Evolutionary conservation across 176 grass and related monocot genomes (phyloP), one percentile per base, ranked within the genome.

Genomic region (Otatea glauca): DNA sequence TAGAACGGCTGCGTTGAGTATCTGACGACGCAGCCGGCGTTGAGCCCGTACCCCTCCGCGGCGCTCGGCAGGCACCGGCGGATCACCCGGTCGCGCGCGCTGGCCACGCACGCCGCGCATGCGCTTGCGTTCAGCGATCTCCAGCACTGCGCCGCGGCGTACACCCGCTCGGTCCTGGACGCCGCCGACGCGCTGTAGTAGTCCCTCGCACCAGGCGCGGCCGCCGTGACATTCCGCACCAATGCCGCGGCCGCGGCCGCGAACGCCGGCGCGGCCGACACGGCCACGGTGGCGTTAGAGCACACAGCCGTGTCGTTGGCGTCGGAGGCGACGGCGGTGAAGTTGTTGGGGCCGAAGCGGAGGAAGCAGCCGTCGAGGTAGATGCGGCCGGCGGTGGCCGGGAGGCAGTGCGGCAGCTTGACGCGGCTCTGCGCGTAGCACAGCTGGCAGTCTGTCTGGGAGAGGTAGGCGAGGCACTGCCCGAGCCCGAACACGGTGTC

Each of bases 281-380:
- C 66, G 25, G 63, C 14, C 7, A 49, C 20, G 49, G 68, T 87
- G 56, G 25, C 55, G 83, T 96, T 93, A 29, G 75, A 87, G 56
- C 94, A 97, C 3, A 89, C 65, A 3, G 63, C 78, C 6, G 88
- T 88, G 83, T 97, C 94, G 27, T 1, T 9, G 41, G 42, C 64
- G 84, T 97, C 94, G 48, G 84, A 58, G 11, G 83, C 82, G 24
- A 15, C 76, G 29, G 41, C 65, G 38, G 84, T 82, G 78, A 97
- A 80, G 83, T 94, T 66, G 18, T 23, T 13, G 35, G 42, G 24
- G 23, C 85, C 92, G 78, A 72, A 97, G 69, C 94, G 85, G 85
- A 94, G 88, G 87, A 94, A 94, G 90, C 94, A 97, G 1, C 94
- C 94, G 75, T 97, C 94, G 56, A 94, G 65, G 55, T 87, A 94